These are phyloP conservation scores for Malassezia restricta DNA, from an alignment of 1,284 basidiomycete genomes.

Conservation along the genomic window DNA sequence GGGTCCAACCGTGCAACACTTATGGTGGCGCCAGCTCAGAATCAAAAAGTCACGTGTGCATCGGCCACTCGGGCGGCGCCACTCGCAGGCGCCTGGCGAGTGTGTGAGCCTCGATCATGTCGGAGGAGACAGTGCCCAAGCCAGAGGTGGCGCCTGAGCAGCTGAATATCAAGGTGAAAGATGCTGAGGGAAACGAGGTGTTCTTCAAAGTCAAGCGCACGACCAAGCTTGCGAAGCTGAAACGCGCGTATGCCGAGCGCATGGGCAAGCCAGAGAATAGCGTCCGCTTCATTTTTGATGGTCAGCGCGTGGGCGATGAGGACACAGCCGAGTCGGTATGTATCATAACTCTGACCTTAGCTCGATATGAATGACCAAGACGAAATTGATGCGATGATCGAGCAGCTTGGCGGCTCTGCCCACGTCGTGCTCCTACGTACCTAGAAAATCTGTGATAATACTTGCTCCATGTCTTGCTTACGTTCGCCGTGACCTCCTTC, in stretches of 20 bases:
- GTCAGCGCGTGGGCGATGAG: slow-evolving; percentile 40
- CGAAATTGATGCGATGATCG: slow-evolving; percentile 45
- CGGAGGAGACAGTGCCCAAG: slow-evolving; percentile 35
- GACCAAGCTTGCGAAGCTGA: slow-evolving; percentile 83
- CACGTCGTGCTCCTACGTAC: slow-evolving; percentile 2
- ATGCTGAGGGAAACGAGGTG: slow-evolving; percentile 63
- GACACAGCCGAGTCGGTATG: slow-evolving; percentile 44
- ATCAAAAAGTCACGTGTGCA: too few relatives aligned
- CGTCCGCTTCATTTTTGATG: slow-evolving; percentile 44
- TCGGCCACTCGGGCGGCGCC: too few relatives aligned
- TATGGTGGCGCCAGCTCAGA: not conserved
- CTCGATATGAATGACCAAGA: slow-evolving; percentile 44
- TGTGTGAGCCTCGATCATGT: slow-evolving; percentile 4
- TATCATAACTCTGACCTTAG: slow-evolving; percentile 15
- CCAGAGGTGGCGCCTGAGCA: slow-evolving; percentile 37
- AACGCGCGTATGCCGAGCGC: slow-evolving; percentile 81
- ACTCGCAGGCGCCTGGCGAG: too few relatives aligned
- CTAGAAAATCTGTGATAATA: slow-evolving; percentile 13
- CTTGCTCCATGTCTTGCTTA: slow-evolving; percentile 7
- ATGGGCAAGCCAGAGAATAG: slow-evolving; percentile 59
- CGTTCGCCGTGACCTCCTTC: not conserved
- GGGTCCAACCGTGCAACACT: not conserved
- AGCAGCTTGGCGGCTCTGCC: slow-evolving; percentile 36
- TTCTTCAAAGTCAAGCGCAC: slow-evolving; percentile 97
- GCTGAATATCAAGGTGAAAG: slow-evolving; percentile 47